Evolutionary conservation across 345 rosid genomes (phyloP).

Genomic region (Noccaea caerulescens): DNA sequence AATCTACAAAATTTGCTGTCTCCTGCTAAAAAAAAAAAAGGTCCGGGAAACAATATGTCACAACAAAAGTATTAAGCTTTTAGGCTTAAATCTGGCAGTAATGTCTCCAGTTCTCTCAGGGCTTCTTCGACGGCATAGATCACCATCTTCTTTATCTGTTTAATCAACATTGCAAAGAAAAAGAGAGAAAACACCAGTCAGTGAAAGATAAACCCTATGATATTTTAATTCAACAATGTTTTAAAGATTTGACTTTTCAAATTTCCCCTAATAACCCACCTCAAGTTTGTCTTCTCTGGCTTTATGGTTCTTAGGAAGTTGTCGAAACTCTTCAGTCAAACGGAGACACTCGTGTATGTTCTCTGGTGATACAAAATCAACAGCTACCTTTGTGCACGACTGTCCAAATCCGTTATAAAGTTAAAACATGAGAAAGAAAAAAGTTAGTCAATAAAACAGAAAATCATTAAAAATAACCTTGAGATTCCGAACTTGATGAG

Average conservation of each 20-base stretch:
- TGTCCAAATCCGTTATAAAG: conserved; percentile 36
- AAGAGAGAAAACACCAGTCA: background rate
- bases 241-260: background rate
- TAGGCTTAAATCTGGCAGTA: conserved; percentile 11
- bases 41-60: conserved; percentile 6
- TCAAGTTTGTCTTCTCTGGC: conserved; percentile 98
- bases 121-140: conserved; percentile 37
- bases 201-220: background rate
- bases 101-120: conserved; percentile 38
- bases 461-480: conserved; percentile 53
- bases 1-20: conserved; percentile 16
- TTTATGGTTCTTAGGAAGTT: conserved; percentile 79
- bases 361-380: conserved; percentile 94
- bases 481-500: conserved; percentile 96
- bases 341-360: conserved; percentile 76
- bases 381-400: conserved; percentile 97
- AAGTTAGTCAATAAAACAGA: background rate
- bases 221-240: background rate
- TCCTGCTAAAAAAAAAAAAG: background rate
- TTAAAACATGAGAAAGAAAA: background rate
- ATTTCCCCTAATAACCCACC: conserved; percentile 45
- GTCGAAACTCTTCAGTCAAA: conserved; percentile 84
- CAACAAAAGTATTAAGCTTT: conserved; percentile 7
- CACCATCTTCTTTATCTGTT: conserved; percentile 45
- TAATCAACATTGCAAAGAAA: too few species aligned